phyloP scores from a whole-genome alignment of 2,329 filamentous ascomycete genomes.

The Stylonectria norvegica region DNA sequence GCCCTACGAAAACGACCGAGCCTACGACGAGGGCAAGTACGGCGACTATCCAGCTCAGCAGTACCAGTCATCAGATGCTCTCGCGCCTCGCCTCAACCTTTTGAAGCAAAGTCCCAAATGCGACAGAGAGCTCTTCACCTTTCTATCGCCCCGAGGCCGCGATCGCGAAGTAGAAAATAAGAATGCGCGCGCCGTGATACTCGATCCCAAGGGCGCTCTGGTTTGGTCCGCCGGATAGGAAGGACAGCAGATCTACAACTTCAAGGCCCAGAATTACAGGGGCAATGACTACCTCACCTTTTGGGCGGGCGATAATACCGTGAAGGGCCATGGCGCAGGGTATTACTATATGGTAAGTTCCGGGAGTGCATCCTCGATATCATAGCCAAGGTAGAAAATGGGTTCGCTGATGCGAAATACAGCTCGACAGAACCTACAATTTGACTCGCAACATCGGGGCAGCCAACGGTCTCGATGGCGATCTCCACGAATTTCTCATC shows the following conservation, averaged over 20 bases:
- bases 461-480: slow-evolving; percentile 21
- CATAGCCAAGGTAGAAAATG: not conserved
- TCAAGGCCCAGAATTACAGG: slow-evolving; percentile 17
- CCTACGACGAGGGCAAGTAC: slow-evolving; percentile 23
- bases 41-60: slow-evolving; percentile 25
- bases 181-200: slow-evolving; percentile 36
- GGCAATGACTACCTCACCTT: slow-evolving; percentile 17
- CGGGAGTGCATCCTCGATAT: not conserved
- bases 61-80: slow-evolving; percentile 5
- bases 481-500: slow-evolving; percentile 39
- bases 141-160: slow-evolving; percentile 33
- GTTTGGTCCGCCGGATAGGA: slow-evolving; percentile 30
- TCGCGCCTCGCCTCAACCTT: slow-evolving; percentile 30
- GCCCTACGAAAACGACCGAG: slow-evolving; percentile 6
- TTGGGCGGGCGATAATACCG: slow-evolving; percentile 37
- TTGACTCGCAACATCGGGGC: slow-evolving; percentile 4
- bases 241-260: slow-evolving; percentile 27
- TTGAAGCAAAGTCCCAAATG: slow-evolving; percentile 29
- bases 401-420: not conserved
- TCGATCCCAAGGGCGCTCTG: slow-evolving; percentile 38
- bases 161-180: slow-evolving; percentile 25
- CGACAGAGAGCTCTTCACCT: slow-evolving; percentile 28
- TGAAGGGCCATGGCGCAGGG: slow-evolving; percentile 43
- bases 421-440: slow-evolving; percentile 12
- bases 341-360: slow-evolving; percentile 40